Evolutionary conservation across 805 yeast genomes (phyloP).

Genomic region (Candida dajiaensis): DNA sequence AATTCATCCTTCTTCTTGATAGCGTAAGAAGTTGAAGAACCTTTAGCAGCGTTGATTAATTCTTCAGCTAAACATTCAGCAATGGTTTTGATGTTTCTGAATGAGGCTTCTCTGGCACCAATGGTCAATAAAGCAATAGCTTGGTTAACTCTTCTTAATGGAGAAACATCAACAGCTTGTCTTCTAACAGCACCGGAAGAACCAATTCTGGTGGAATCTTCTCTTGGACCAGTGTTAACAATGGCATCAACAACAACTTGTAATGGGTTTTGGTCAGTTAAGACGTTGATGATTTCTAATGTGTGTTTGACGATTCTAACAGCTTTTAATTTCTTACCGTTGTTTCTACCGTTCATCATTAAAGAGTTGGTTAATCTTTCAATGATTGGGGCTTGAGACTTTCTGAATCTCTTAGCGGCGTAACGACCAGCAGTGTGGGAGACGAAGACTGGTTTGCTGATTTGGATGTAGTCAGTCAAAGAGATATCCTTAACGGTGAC

Average conservation of each 20-base stretch:
- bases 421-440: conserved; percentile 99
- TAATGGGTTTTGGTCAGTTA: conserved; percentile 98
- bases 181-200: conserved; percentile 99
- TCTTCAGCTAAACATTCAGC: conserved; percentile 99
- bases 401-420: conserved; percentile 99
- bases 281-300: conserved; percentile 92
- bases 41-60: conserved; percentile 99
- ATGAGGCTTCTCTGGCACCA: conserved; percentile 99
- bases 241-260: conserved; percentile 99
- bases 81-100: conserved; percentile 99
- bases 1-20: conserved; percentile 99
- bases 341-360: conserved; percentile 99
- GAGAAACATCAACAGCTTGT: conserved; percentile 99
- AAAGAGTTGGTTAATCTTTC: conserved; percentile 99
- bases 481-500: conserved; percentile 98
- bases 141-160: conserved; percentile 99
- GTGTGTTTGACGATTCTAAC: conserved; percentile 99
- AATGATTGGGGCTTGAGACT: conserved; percentile 98
- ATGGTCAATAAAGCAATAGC: conserved; percentile 96
- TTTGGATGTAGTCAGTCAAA: conserved; percentile 95
- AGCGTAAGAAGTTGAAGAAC: conserved; percentile 99
- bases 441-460: conserved; percentile 95
- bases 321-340: conserved; percentile 99
- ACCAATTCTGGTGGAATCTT: conserved; percentile 99
- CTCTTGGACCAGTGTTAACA: conserved; percentile 99